Conservation (phyloP, 148 eudicot species). For the Amaranthus hypochondriacus region DNA sequence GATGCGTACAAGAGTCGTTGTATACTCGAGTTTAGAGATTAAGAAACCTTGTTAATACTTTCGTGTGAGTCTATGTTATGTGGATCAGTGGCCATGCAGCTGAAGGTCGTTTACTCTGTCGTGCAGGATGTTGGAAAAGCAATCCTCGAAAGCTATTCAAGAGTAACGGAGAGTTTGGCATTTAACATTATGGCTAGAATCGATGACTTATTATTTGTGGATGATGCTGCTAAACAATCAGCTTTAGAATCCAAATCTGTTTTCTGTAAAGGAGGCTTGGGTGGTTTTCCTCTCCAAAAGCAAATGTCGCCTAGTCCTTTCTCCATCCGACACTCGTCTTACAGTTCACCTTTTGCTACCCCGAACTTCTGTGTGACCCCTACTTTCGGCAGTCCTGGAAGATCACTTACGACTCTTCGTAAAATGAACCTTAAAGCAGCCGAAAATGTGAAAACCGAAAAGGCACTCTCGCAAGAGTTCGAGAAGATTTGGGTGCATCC, state of each 20-base stretch:
- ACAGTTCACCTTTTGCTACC: conserved; percentile 78
- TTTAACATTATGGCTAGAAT: conserved; percentile 91
- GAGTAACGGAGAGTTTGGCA: conserved; percentile 95
- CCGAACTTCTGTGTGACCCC: conserved; percentile 87
- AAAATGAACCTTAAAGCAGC: conserved; percentile 25
- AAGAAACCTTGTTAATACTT: too few relatives aligned
- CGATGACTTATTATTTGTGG: conserved; percentile 60
- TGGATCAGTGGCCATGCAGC: neutral
- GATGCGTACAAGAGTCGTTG: too few relatives aligned
- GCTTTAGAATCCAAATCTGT: conserved; percentile 53
- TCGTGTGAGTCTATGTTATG: too few relatives aligned
- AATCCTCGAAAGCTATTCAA: conserved; percentile 96
- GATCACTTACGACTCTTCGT: conserved; percentile 34
- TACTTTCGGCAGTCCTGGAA: conserved; percentile 58
- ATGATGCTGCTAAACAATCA: conserved; percentile 67
- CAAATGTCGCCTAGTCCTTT: conserved; percentile 89
- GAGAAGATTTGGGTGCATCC: conserved; percentile 36
- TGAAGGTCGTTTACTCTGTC: neutral
- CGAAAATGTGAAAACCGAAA: conserved; percentile 25
- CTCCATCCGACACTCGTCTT: conserved; percentile 83
- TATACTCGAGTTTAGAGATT: too few relatives aligned
- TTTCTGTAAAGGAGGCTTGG: conserved; percentile 65
- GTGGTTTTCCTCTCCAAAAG: conserved; percentile 71
- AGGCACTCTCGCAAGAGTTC: conserved; percentile 18
- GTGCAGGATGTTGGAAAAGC: conserved; percentile 94